A percentile compares a stretch with the other conserved stretches of the same genome.
Evolutionary conservation across 441 rosid species (phyloP).

Genomic region (Raphanus hybrid): DNA sequence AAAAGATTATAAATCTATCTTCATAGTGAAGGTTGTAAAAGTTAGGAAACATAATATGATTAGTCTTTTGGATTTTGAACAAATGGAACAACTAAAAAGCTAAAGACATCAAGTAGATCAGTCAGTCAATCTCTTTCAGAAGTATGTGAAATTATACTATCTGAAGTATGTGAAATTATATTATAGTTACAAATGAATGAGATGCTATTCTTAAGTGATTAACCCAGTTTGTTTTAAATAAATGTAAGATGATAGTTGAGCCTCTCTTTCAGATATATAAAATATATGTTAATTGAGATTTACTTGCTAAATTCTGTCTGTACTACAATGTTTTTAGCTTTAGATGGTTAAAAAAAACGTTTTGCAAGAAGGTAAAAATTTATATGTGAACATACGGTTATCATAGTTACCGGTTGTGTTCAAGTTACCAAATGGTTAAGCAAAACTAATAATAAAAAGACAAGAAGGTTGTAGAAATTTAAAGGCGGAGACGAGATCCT

Average conservation of each 20-base stretch:
- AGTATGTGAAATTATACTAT: too few relatives aligned
- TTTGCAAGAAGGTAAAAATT: not conserved
- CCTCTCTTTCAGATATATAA: not conserved
- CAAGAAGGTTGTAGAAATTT: not conserved
- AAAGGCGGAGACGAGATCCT: too few relatives aligned
- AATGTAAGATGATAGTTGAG: not conserved
- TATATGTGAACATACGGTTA: not conserved
- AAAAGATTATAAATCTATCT: not conserved
- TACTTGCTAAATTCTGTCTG: not conserved
- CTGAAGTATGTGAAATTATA: constrained; percentile 1
- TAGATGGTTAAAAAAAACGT: not conserved
- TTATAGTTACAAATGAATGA: not conserved
- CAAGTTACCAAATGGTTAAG: not conserved
- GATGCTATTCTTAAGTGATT: not conserved
- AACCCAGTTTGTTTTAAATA: not conserved
- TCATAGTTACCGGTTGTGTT: not conserved
- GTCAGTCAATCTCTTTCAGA: not conserved
- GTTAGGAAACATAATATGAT: constrained; percentile 7
- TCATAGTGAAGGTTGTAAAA: constrained; percentile 1
- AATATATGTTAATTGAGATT: not conserved
- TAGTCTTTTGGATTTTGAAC: constrained; percentile 23
- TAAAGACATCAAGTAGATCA: constrained; percentile 1
- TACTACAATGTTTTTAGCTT: not conserved
- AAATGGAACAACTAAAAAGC: constrained; percentile 14
- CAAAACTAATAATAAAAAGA: not conserved